A percentile compares a stretch with the other conserved stretches of the same genome.
These are phyloP conservation scores for Argentina anserina DNA, from an alignment of 306 rosid genomes.

Conservation along the genomic window DNA sequence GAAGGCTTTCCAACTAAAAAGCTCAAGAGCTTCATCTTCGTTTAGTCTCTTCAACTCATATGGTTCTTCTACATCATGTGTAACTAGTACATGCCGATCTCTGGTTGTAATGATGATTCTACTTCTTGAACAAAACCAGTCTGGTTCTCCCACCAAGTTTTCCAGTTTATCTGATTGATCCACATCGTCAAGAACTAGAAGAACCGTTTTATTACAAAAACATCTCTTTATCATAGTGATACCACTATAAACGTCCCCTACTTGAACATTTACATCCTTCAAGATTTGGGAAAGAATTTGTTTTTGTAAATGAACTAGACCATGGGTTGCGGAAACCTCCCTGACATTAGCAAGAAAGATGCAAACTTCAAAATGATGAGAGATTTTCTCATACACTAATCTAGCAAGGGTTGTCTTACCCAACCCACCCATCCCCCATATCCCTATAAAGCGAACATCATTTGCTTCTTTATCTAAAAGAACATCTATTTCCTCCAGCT, in stretches of 20 bases:
- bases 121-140: neutral
- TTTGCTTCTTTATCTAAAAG: neutral
- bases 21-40: slow-evolving; percentile 8
- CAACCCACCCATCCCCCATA: neutral
- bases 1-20: slow-evolving; percentile 19
- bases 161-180: neutral
- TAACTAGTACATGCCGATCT: neutral
- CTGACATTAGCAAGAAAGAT: neutral
- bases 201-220: neutral
- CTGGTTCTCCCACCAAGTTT: neutral
- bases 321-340: neutral
- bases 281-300: neutral
- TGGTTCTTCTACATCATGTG: neutral
- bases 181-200: slow-evolving; percentile 9
- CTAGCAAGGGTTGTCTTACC: neutral
- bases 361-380: neutral
- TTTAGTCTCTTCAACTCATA: neutral
- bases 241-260: neutral
- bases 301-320: neutral
- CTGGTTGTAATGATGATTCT: slow-evolving; percentile 10
- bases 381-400: neutral
- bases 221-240: neutral
- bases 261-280: neutral
- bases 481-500: neutral
- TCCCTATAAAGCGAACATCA: slow-evolving; percentile 1